Evolutionary conservation across 345 rosid species (phyloP), one percentile per base, ranked within the genome.

Genomic region (Moringa oleifera): DNA sequence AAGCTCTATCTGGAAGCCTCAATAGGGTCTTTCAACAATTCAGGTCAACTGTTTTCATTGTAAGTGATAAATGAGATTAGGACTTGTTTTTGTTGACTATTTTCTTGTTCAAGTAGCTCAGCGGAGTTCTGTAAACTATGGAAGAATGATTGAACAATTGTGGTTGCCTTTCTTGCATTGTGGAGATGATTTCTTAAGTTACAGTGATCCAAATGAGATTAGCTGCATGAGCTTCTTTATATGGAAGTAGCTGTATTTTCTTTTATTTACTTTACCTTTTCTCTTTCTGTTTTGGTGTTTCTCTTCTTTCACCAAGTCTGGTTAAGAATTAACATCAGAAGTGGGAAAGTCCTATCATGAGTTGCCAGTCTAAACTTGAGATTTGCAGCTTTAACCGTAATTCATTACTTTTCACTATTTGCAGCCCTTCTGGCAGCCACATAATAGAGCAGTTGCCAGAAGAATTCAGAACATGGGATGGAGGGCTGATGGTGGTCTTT

Each of bases 401-500:
- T 28, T 28, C 3, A 41, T 15, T 41, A 15, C 11, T 58, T 22
- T 55, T 53, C 11, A 47, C 55, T 37, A 37, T 45, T 18, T 77
- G 62, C 81, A 90, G 98, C 80, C 96, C 63, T 93, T 68, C 77
- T 93, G 98, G 96, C 97, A 93, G 69, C 97, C 98, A 22, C 98
- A 93, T 80, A 93, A 93, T n/a, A 87, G 98, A 73, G 86, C 97
- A 58, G 84, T 93, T 58, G 97, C 94, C 10, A 74, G 98, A 79
- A 88, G 98, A 80, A 93, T 90, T 60, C 97, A 88, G 71, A 93
- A 88, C 72, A 93, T 90, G 98, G 97, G 98, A 66, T 93, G 98
- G 98, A 86, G 97, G 66, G 90, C 91, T 55, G 97, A 93, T 81
- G 98, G 97, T 63, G 97, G 97, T 51, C 96, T 93, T 73, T 93